Percentiles rank a stretch among this genome's conserved stretches.
phyloP scores from a whole-genome alignment of 306 rosid genomes.

The Casuarina glauca region DNA sequence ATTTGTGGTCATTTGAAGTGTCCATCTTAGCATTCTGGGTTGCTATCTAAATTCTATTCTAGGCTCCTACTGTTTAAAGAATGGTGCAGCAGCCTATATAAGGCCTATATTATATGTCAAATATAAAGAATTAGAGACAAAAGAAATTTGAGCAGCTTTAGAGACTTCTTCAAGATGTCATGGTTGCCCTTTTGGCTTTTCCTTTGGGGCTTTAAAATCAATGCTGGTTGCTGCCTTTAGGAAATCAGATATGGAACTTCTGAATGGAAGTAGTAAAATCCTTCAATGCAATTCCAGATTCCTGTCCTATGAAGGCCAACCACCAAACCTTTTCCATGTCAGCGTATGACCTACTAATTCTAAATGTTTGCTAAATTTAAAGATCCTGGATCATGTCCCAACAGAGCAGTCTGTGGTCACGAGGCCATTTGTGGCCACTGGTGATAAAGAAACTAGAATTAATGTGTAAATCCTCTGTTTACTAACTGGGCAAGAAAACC shows the following conservation, averaged over 20 bases:
- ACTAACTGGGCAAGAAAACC: too few relatives aligned
- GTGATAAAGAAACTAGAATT: too few relatives aligned
- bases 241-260: not conserved
- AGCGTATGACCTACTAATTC: not conserved
- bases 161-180: not conserved
- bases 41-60: not conserved
- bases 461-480: not conserved
- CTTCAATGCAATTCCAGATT: too few relatives aligned
- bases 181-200: not conserved
- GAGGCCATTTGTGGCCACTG: too few relatives aligned
- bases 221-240: not conserved
- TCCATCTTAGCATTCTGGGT: not conserved
- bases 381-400: not conserved
- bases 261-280: too few relatives aligned
- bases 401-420: too few relatives aligned
- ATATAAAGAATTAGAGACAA: not conserved
- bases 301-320: not conserved
- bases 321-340: not conserved
- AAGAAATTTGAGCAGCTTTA: not conserved
- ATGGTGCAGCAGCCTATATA: too few relatives aligned
- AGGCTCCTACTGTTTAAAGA: not conserved
- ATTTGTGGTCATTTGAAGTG: not conserved
- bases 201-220: not conserved
- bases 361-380: not conserved
- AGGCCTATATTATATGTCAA: not conserved